Evolutionary conservation across 1,284 basidiomycete species (phyloP).

Genomic region (Sanghuangporus weigelae): DNA sequence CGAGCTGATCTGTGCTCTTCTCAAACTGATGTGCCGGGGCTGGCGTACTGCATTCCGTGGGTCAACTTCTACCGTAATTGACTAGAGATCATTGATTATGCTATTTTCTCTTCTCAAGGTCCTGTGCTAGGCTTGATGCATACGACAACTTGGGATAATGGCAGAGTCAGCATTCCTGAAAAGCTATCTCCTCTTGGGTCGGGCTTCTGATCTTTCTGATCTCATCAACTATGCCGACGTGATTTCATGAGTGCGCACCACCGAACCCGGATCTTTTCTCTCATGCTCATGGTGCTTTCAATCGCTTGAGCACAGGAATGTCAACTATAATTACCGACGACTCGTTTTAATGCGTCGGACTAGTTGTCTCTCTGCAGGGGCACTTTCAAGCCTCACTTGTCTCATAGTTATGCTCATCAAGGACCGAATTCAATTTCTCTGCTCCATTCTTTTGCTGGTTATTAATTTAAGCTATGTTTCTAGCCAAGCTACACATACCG

Average conservation of each 20-base stretch:
- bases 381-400: neutral
- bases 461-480: neutral
- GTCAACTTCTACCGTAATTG: neutral
- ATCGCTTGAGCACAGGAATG: neutral
- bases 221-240: neutral
- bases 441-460: neutral
- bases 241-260: neutral
- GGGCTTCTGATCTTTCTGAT: neutral
- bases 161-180: too few species aligned
- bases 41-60: neutral
- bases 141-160: too few species aligned
- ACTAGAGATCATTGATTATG: neutral
- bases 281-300: neutral
- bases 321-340: neutral
- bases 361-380: neutral
- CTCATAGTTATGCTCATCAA: neutral
- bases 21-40: neutral
- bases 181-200: too few species aligned
- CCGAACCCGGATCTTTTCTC: neutral
- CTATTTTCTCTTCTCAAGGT: neutral
- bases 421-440: neutral
- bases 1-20: neutral
- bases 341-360: neutral
- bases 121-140: too few species aligned
- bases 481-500: slow-evolving; percentile 10